A percentile compares a stretch with the other conserved stretches of the same genome.
Evolutionary conservation across 306 rosid species (phyloP).

Genomic region (Gillenia trifoliata): DNA sequence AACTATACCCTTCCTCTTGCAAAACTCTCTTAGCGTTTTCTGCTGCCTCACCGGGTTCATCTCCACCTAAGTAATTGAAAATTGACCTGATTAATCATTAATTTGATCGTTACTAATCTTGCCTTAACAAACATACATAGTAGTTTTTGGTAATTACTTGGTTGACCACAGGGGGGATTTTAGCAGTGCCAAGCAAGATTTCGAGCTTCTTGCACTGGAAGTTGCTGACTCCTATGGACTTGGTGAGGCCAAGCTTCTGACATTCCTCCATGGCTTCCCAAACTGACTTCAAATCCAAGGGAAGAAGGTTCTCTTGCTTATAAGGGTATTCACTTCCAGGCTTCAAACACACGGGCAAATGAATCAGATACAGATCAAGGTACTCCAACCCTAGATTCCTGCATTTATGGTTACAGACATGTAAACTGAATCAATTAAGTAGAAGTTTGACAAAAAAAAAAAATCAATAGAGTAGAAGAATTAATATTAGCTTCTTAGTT

Average conservation of each 20-base stretch:
- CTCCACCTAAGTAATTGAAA: slow-evolving; percentile 33
- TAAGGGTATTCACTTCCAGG: slow-evolving; percentile 9
- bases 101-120: too few species aligned
- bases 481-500: too few species aligned
- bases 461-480: too few species aligned
- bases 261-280: slow-evolving; percentile 67
- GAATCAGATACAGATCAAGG: slow-evolving; percentile 18
- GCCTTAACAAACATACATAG: too few species aligned
- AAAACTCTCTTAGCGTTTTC: slow-evolving; percentile 26
- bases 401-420: background rate
- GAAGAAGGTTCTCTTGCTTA: slow-evolving; percentile 31
- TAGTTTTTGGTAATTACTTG: slow-evolving; percentile 33
- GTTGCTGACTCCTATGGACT: slow-evolving; percentile 66
- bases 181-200: slow-evolving; percentile 41
- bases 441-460: too few species aligned
- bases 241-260: slow-evolving; percentile 58
- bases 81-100: background rate
- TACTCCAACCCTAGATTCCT: slow-evolving; percentile 24
- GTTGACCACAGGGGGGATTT: slow-evolving; percentile 54
- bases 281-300: slow-evolving; percentile 46
- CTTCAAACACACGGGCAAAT: slow-evolving; percentile 14
- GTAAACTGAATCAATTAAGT: too few species aligned
- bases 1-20: slow-evolving; percentile 30
- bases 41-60: slow-evolving; percentile 48
- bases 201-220: slow-evolving; percentile 56